Evolutionary conservation across 192 early-diverging fungal genomes (phyloP).

Genomic region (Gaertneriomyces sp.): DNA sequence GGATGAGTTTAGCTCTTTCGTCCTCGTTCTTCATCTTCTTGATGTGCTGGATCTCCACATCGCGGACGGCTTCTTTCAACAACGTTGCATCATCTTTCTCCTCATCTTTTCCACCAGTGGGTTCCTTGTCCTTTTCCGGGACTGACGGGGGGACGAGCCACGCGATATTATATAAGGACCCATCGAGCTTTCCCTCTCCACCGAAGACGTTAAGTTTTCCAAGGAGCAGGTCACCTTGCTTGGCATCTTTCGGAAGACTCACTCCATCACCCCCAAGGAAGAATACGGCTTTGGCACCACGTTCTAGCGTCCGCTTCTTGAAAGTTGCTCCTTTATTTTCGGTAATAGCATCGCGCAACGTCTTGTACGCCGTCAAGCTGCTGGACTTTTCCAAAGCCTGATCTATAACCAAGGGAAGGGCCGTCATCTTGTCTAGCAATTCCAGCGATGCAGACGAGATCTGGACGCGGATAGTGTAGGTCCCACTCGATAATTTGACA

Average conservation of each 20-base stretch:
- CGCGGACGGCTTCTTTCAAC: slow-evolving; percentile 69
- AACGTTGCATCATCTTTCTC: slow-evolving; percentile 32
- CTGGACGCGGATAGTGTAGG: slow-evolving; percentile 80
- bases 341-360: slow-evolving; percentile 51
- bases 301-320: slow-evolving; percentile 47
- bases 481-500: slow-evolving; percentile 71
- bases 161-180: slow-evolving; percentile 31
- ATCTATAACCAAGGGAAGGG: slow-evolving; percentile 61
- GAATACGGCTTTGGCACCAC: slow-evolving; percentile 46
- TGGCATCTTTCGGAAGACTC: slow-evolving; percentile 60
- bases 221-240: slow-evolving; percentile 73
- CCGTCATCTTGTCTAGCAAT: slow-evolving; percentile 72
- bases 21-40: slow-evolving; percentile 70
- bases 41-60: slow-evolving; percentile 73
- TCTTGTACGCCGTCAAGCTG: slow-evolving; percentile 50
- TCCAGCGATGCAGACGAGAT: slow-evolving; percentile 64
- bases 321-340: slow-evolving; percentile 40
- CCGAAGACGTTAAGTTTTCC: slow-evolving; percentile 62
- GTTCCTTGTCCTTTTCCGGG: slow-evolving; percentile 45
- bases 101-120: slow-evolving; percentile 11
- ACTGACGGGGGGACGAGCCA: slow-evolving; percentile 51
- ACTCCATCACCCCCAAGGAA: slow-evolving; percentile 56
- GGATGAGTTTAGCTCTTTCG: slow-evolving; percentile 52
- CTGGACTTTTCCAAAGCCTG: slow-evolving; percentile 54
- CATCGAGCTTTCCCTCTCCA: slow-evolving; percentile 26